Percentiles rank a stretch among this genome's conserved stretches.
Conservation (phyloP, 805 yeast genomes). For the Blastobotrys mokoenaii region DNA sequence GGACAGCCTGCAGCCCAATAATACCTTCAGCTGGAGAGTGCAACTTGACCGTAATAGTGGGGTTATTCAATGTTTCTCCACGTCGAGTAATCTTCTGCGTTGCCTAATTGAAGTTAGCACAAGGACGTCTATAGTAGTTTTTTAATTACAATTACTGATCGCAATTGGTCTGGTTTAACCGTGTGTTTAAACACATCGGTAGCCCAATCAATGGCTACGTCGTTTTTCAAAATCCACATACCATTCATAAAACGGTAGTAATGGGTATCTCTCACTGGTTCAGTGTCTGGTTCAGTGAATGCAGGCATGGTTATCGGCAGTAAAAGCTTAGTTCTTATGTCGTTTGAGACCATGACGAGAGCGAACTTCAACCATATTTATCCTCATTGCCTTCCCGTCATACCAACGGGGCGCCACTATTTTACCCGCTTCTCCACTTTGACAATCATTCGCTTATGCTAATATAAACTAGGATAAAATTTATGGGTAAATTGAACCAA, state of each 20-base stretch:
- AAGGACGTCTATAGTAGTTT: constrained; percentile 2
- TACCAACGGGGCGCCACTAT: too few species aligned
- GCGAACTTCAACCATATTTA: too few species aligned
- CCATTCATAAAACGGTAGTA: constrained; percentile 25
- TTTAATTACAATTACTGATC: constrained; percentile 16
- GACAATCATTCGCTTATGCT: too few species aligned
- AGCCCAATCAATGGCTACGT: constrained; percentile 31
- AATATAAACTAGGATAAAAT: too few species aligned
- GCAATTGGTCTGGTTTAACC: constrained; percentile 10
- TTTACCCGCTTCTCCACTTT: too few species aligned
- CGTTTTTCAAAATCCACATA: constrained; percentile 29
- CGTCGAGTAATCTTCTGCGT: constrained; percentile 38
- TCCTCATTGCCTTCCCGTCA: too few species aligned
- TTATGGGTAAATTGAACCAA: too few species aligned
- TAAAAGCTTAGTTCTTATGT: too few species aligned
- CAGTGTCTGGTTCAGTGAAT: too few species aligned
- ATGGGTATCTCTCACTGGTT: not conserved
- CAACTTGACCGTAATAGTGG: constrained; percentile 26
- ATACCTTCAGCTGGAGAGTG: constrained; percentile 30
- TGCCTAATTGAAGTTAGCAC: constrained; percentile 5
- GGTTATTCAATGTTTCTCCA: constrained; percentile 72
- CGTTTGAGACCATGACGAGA: too few species aligned
- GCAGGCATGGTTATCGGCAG: too few species aligned
- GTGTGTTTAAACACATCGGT: constrained; percentile 24
- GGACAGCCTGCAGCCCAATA: constrained; percentile 26